Conservation (phyloP, 148 eudicot species). For the Rhododendron molle region DNA sequence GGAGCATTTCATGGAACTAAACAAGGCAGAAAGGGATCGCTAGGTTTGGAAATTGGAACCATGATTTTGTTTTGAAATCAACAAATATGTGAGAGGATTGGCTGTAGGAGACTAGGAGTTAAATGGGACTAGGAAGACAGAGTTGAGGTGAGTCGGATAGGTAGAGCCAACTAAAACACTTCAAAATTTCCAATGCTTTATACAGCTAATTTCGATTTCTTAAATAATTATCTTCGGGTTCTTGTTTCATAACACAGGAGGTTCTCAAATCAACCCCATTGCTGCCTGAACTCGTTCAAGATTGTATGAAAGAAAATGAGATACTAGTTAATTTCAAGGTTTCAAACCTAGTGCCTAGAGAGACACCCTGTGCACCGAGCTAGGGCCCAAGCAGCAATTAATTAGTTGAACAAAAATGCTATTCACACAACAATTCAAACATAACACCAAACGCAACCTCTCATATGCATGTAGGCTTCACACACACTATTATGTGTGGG, state of each 20-base stretch:
- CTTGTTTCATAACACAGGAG: neutral
- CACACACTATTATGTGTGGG: too few relatives aligned
- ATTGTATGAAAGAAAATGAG: neutral
- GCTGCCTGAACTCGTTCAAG: neutral
- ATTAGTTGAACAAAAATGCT: too few relatives aligned
- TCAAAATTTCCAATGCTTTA: neutral
- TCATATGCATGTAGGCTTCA: too few relatives aligned
- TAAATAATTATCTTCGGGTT: neutral
- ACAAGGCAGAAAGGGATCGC: neutral
- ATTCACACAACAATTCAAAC: too few relatives aligned
- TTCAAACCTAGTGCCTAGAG: conserved; percentile 79
- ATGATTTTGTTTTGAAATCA: neutral
- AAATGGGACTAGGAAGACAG: neutral
- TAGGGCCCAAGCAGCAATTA: conserved; percentile 92
- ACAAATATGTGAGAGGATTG: neutral
- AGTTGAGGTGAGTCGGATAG: neutral
- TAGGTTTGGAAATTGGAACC: neutral
- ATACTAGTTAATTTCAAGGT: neutral
- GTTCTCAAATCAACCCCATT: neutral
- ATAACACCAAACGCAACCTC: too few relatives aligned
- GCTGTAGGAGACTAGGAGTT: neutral
- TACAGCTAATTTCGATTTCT: neutral
- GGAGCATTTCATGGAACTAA: neutral
- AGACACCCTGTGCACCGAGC: conserved; percentile 84
- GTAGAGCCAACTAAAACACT: neutral